These are phyloP conservation scores for Hypericum androsaemum DNA, from an alignment of 345 rosid species.

Conservation along the genomic window DNA sequence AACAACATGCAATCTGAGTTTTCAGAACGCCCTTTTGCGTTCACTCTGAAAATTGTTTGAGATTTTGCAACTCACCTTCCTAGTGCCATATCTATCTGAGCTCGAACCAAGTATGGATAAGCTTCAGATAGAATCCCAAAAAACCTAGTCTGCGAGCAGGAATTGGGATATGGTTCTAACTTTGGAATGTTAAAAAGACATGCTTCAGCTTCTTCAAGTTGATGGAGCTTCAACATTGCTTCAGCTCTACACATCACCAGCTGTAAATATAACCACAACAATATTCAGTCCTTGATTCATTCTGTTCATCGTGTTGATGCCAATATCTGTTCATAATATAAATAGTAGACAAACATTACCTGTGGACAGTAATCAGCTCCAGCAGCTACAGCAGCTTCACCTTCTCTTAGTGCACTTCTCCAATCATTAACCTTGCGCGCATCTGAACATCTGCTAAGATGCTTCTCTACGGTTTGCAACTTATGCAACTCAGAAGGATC, in stretches of 20 bases:
- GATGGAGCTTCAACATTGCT: slow-evolving; percentile 1
- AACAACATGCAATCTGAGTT: slow-evolving; percentile 14
- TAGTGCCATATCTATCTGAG: not conserved
- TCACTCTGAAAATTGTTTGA: slow-evolving; percentile 18
- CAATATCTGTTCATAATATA: too few relatives aligned
- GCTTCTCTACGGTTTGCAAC: slow-evolving; percentile 2
- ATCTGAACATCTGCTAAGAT: not conserved
- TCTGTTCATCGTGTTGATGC: not conserved
- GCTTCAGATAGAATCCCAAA: slow-evolving; percentile 1
- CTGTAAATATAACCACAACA: not conserved
- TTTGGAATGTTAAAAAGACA: not conserved
- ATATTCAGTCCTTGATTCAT: slow-evolving; percentile 12
- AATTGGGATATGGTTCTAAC: slow-evolving; percentile 4
- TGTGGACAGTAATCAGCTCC: not conserved
- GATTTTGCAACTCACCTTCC: not conserved
- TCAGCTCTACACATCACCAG: not conserved
- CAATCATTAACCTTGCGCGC: not conserved
- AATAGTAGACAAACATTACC: not conserved
- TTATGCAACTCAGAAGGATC: slow-evolving; percentile 2
- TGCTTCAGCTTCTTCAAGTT: slow-evolving; percentile 1
- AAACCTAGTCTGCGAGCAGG: not conserved
- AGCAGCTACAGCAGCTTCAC: not conserved
- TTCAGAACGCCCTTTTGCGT: slow-evolving; percentile 28
- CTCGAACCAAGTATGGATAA: not conserved
- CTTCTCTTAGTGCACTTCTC: not conserved